Conservation (phyloP, 164 flowering plant species). For the Warburgia ugandensis region DNA sequence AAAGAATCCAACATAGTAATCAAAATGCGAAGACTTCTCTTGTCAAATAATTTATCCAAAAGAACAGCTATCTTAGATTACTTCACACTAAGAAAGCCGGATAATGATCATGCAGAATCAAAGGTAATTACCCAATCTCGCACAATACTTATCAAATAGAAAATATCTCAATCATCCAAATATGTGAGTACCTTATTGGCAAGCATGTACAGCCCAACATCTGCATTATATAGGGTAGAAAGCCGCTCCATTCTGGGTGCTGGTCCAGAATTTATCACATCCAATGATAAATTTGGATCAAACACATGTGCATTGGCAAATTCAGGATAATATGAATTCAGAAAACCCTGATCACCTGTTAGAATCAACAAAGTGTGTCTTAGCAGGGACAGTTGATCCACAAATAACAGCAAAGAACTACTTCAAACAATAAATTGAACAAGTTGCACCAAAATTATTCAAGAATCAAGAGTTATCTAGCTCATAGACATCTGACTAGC, state of each 20-base stretch:
- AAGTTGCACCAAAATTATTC: neutral
- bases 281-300: conserved; percentile 56
- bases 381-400: neutral
- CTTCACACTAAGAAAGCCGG: too few species aligned
- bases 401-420: neutral
- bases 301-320: conserved; percentile 91
- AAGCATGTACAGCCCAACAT: conserved; percentile 98
- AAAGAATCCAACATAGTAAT: too few species aligned
- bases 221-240: conserved; percentile 95
- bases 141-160: too few species aligned
- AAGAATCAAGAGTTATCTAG: too few species aligned
- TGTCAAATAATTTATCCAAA: too few species aligned
- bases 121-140: too few species aligned
- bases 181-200: conserved; percentile 99
- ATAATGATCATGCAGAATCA: too few species aligned
- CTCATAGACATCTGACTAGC: too few species aligned
- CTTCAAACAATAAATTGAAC: neutral
- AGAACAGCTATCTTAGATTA: too few species aligned
- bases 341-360: conserved; percentile 96
- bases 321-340: conserved; percentile 73
- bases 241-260: conserved; percentile 87
- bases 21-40: too few species aligned
- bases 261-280: conserved; percentile 52
- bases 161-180: too few species aligned
- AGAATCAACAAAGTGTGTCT: neutral